phyloP scores from a whole-genome alignment of 2,329 filamentous ascomycete species.

The Diaporthe nobilis region DNA sequence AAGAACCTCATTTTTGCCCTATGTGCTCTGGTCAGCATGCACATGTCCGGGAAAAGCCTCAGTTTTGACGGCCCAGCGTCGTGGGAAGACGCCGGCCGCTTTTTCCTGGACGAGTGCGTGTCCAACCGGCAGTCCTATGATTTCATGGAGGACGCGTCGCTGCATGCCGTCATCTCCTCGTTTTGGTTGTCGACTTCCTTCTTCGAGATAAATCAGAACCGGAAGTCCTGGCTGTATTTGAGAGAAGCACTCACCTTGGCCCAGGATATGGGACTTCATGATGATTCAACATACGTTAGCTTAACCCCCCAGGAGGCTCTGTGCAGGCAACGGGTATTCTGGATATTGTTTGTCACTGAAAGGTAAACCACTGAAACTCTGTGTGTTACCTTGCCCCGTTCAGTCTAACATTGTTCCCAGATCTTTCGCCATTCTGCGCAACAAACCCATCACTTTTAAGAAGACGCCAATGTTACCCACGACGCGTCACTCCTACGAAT shows the following conservation, averaged over 20 bases:
- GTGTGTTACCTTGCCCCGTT: slow-evolving; percentile 47
- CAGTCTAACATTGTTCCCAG: slow-evolving; percentile 24
- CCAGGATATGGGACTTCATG: slow-evolving; percentile 70
- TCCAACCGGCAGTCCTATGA: slow-evolving; percentile 69
- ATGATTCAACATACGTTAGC: slow-evolving; percentile 68
- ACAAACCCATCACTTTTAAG: slow-evolving; percentile 73
- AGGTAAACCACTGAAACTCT: slow-evolving; percentile 54
- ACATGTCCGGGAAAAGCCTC: slow-evolving; percentile 62
- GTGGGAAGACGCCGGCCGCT: slow-evolving; percentile 66
- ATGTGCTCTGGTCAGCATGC: slow-evolving; percentile 68
- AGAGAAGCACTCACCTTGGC: slow-evolving; percentile 73
- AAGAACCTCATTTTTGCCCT: slow-evolving; percentile 68
- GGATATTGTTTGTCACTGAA: slow-evolving; percentile 75
- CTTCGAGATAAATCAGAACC: slow-evolving; percentile 73
- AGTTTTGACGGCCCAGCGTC: slow-evolving; percentile 54
- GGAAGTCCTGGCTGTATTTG: slow-evolving; percentile 74
- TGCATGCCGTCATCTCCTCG: slow-evolving; percentile 71
- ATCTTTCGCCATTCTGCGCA: slow-evolving; percentile 74
- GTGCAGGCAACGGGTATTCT: slow-evolving; percentile 70
- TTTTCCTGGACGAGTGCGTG: slow-evolving; percentile 71
- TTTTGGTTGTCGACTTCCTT: slow-evolving; percentile 74
- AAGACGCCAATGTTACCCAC: slow-evolving; percentile 70
- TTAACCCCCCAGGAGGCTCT: slow-evolving; percentile 65
- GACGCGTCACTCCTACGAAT: slow-evolving; percentile 66
- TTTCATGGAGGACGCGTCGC: slow-evolving; percentile 68